Evolutionary conservation across 2,329 filamentous ascomycete species (phyloP).

Genomic region (Bretziella fagacearum): DNA sequence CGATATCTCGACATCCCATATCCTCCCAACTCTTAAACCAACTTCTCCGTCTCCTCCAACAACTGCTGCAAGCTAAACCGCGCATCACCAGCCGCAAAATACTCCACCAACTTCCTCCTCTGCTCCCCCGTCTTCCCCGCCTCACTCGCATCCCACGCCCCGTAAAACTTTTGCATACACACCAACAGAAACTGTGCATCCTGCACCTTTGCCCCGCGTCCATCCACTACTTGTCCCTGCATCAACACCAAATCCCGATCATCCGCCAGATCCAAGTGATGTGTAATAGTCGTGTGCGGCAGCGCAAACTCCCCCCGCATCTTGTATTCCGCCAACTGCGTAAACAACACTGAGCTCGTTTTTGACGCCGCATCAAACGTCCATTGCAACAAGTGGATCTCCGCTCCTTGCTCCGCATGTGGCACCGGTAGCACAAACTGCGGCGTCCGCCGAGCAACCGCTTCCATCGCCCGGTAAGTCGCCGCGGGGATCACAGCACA

Average conservation of each 20-base stretch:
- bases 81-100: conserved; percentile 64
- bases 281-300: conserved; percentile 86
- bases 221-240: conserved; percentile 63
- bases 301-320: conserved; percentile 72
- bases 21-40: conserved; percentile 29
- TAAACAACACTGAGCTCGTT: conserved; percentile 72
- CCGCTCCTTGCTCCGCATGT: conserved; percentile 50
- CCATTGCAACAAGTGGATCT: conserved; percentile 96
- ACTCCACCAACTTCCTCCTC: conserved; percentile 57
- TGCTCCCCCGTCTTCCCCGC: conserved; percentile 25
- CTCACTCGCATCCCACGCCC: conserved; percentile 39
- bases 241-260: conserved; percentile 69
- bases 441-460: conserved; percentile 56
- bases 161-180: conserved; percentile 90
- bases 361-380: conserved; percentile 54
- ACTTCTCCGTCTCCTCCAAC: conserved; percentile 74
- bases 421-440: conserved; percentile 84
- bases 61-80: conserved; percentile 71
- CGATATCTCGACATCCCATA: not conserved
- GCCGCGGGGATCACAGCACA: conserved; percentile 62
- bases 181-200: conserved; percentile 84
- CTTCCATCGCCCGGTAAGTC: conserved; percentile 58
- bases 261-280: conserved; percentile 64
- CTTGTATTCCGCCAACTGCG: conserved; percentile 86
- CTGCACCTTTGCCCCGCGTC: conserved; percentile 56